phyloP scores from a whole-genome alignment of 768 basidiomycete species.

The Tylopilus plumbeoviolaceoides region DNA sequence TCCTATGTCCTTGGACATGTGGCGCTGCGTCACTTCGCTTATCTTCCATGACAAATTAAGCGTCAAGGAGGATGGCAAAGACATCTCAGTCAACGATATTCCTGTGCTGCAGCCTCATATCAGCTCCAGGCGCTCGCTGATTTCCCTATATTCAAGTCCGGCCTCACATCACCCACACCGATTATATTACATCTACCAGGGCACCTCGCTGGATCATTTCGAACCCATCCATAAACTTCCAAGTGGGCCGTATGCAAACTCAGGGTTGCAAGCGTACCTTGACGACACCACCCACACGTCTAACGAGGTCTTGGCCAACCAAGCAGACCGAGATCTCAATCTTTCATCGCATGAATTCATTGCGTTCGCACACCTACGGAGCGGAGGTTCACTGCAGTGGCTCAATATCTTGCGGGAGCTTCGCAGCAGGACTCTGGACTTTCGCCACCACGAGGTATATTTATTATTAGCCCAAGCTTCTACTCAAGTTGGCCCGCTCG shows the following conservation, averaged over 20 bases:
- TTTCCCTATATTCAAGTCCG: neutral
- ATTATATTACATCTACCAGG: neutral
- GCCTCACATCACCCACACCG: neutral
- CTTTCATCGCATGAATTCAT: slow-evolving; percentile 44
- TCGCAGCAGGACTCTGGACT: slow-evolving; percentile 35
- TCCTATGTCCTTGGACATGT: neutral
- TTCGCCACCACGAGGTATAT: slow-evolving; percentile 39
- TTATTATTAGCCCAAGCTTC: slow-evolving; percentile 41
- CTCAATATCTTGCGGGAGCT: slow-evolving; percentile 43
- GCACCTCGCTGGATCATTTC: neutral
- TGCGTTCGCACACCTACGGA: slow-evolving; percentile 43
- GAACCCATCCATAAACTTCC: slow-evolving; percentile 24
- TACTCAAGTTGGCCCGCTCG: slow-evolving; percentile 39
- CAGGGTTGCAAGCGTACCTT: slow-evolving; percentile 35
- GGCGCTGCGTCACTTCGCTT: neutral
- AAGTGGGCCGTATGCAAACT: slow-evolving; percentile 26
- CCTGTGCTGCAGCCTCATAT: neutral
- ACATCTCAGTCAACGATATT: neutral
- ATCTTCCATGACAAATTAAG: neutral
- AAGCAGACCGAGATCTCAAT: slow-evolving; percentile 37
- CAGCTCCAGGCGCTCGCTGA: neutral
- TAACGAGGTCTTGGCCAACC: slow-evolving; percentile 42
- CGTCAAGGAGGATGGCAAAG: neutral
- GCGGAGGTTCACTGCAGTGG: slow-evolving; percentile 27
- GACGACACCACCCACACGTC: slow-evolving; percentile 34